Evolutionary conservation across 441 rosid genomes (phyloP).

Genomic region (Breynia disticha): DNA sequence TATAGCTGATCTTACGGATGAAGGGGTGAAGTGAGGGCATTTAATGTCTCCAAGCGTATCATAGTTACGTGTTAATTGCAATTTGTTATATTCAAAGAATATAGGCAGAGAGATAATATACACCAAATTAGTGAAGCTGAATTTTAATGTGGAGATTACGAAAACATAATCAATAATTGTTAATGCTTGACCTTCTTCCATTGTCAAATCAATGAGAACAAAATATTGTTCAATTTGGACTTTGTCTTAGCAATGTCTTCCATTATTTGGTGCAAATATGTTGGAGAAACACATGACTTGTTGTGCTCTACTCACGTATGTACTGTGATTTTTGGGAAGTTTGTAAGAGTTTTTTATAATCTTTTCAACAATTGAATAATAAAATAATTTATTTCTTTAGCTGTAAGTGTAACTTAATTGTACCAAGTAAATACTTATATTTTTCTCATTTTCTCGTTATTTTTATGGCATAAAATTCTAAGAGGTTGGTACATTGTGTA

Average conservation of each 20-base stretch:
- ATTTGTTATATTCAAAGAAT: too few relatives aligned
- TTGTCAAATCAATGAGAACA: conserved; percentile 6
- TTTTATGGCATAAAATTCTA: neutral
- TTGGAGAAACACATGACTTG: conserved; percentile 15
- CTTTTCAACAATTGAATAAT: too few relatives aligned
- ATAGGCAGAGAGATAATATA: too few relatives aligned
- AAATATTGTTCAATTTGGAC: neutral
- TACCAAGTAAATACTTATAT: neutral
- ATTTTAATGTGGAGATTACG: neutral
- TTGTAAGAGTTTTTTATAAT: too few relatives aligned
- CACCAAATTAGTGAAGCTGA: neutral
- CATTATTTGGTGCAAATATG: conserved; percentile 13
- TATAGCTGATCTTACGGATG: too few relatives aligned
- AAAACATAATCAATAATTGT: neutral
- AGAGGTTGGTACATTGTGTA: neutral
- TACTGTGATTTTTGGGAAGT: too few relatives aligned
- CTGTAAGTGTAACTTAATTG: too few relatives aligned
- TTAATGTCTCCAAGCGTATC: too few relatives aligned
- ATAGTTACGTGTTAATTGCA: too few relatives aligned
- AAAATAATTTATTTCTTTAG: too few relatives aligned
- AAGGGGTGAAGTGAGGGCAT: too few relatives aligned
- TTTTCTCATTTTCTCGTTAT: neutral
- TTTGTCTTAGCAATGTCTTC: conserved; percentile 8
- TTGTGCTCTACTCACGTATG: neutral
- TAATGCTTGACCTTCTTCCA: neutral